Base-by-base conservation (phyloP, 2,329 filamentous ascomycete species). In the Claviceps lovelessii region DNA sequence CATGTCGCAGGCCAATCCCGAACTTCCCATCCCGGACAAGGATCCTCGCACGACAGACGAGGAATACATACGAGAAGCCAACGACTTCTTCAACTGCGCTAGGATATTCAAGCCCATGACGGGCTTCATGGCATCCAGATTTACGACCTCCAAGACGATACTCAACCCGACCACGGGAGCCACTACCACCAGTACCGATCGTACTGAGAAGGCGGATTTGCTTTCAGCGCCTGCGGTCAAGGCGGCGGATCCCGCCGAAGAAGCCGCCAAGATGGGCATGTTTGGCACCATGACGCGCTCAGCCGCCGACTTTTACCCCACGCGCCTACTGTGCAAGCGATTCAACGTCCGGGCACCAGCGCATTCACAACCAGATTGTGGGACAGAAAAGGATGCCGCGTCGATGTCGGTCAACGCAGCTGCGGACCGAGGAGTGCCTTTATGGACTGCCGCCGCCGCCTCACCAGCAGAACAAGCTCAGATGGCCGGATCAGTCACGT, bases 51-150 rank as follows among this genome's bases (percentile, higher is more conserved):
- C 73, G 63, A 78, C 74, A 6, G 78, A 78, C 28, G 83, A 89
- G 45, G 88, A 93, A 52, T 96, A 88, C 83, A 68, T 84, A 39
- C 82, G 82, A 55, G 93, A 98, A 67, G 73, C 95, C 54, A 74
- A 72, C 52, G 83, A 98, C 63, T 96, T 95, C 59, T 71, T 72
- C 60, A 76, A 75, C 57, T 81, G 79, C 57, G 79, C 78, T 13
- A 69, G 75, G 56, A 81, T 97, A 23, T 98, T 97, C 73, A 91
- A 88, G 66, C 93, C 93, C 0, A 88, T 95, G 72, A 88, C 87
- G 2, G 90, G 90, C 0, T 77, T 88, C 58, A 97, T 98, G 89
- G 93, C 91, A 17, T 89, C 87, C 23, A 84, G 91, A 0, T 98
- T 98, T 67, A 96, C 90, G 0, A 85, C 86, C 1, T 80, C 83